Evolutionary conservation across 1,284 basidiomycete species (phyloP), one percentile per base, ranked within the genome.

Genomic region (Leccinum fallax): DNA sequence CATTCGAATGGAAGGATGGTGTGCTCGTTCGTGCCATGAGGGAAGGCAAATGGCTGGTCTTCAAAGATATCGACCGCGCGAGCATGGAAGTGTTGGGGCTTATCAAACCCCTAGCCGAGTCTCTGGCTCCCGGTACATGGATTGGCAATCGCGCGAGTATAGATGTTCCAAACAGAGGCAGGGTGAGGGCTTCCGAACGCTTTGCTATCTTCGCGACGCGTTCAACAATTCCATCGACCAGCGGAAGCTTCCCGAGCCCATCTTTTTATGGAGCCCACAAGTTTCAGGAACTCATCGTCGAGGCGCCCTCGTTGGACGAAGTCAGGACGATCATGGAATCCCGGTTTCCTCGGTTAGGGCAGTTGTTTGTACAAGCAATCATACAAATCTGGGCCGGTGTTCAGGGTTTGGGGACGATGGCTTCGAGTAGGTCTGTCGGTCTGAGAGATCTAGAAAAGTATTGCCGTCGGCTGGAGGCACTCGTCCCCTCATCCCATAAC

Each of bases 1-100:
- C 89, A 0, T 99, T 99, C 69, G 94, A 97, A 71, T 99, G 96
- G 92, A 93, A 93, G 74, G 96, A 99, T 68, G 97, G 97, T 11
- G 92, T 96, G 0, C 81, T 99, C 53, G 89, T 97, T 6, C 91
- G 93, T 53, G 93, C 97, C 0, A 91, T 99, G 80, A 85, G 88
- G 49, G 88, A 93, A 67, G 97, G 97, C 13, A 88, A 89, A 71
- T 99, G 97, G 97, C 82, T 99, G 2, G 88, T 99, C 2, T 85
- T 99, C 52, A 91, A 97, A 72, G 95, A 98, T 71, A 88, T 99
- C 55, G 97, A 99, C 76, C 83, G 88, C 58, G 95, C 90, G 13
- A 92, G 90, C 63, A 88, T 83, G 63, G 95, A 98, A 71, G 89
- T 97, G 6, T 83, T 97, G 5, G 92, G 92, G 0, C 84, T 92